Conservation (phyloP, 371 early-diverging fungal species). For the Phascolomyces articulosus region DNA sequence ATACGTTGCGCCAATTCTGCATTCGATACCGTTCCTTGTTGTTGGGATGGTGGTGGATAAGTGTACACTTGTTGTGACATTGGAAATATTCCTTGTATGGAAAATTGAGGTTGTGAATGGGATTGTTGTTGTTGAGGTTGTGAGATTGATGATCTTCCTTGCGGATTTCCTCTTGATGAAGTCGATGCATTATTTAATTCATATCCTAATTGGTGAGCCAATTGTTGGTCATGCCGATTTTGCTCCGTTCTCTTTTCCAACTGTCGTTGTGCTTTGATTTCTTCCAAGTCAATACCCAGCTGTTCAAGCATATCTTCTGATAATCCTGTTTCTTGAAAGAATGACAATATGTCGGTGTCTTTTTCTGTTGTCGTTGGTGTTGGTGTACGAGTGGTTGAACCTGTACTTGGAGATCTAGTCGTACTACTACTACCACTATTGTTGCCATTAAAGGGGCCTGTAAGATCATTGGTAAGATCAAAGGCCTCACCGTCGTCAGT, state of each 20-base stretch:
- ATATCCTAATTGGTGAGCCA: constrained; percentile 19
- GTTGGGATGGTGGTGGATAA: too few relatives aligned
- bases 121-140: not conserved
- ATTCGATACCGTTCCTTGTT: too few relatives aligned
- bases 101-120: too few relatives aligned
- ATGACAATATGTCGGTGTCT: constrained; percentile 8
- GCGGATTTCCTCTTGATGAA: not conserved
- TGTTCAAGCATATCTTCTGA: constrained; percentile 18
- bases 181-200: constrained; percentile 10
- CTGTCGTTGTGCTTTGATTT: constrained; percentile 23
- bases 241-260: constrained; percentile 16
- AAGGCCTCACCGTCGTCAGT: constrained; percentile 1
- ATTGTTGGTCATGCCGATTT: constrained; percentile 17
- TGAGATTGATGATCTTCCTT: not conserved
- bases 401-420: not conserved
- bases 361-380: not conserved
- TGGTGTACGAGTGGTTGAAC: not conserved
- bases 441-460: not conserved
- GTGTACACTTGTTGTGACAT: too few relatives aligned
- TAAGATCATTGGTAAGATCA: constrained; percentile 2
- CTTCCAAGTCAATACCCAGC: constrained; percentile 24
- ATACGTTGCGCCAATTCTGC: too few relatives aligned
- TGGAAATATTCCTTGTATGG: too few relatives aligned
- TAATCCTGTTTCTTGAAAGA: constrained; percentile 16
- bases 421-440: not conserved